These are phyloP conservation scores for Cadophora luteo-olivacea DNA, from an alignment of 2,329 filamentous ascomycete genomes.

Conservation along the genomic window DNA sequence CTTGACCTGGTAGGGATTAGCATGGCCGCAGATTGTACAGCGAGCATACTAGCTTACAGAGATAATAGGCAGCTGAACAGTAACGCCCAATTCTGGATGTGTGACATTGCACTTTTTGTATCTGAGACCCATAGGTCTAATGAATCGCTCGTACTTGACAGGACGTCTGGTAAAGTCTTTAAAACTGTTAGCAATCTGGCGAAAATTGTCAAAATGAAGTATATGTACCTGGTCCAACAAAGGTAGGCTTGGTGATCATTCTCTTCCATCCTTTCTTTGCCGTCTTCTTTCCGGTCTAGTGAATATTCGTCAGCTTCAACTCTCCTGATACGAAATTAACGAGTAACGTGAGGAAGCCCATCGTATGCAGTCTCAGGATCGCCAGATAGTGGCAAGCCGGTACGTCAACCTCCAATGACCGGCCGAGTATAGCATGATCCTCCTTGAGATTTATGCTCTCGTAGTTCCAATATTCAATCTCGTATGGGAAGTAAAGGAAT, in stretches of 20 bases:
- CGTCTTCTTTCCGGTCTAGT: constrained; percentile 92
- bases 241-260: constrained; percentile 77
- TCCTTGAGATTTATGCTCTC: too few species aligned
- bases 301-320: background rate
- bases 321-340: too few species aligned
- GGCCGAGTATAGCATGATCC: too few species aligned
- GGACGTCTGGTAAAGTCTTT: constrained; percentile 85
- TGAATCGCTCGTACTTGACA: constrained; percentile 75
- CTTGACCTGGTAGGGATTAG: constrained; percentile 51
- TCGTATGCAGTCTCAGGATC: background rate
- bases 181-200: background rate
- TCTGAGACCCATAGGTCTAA: constrained; percentile 76
- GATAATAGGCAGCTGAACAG: constrained; percentile 82
- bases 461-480: too few species aligned
- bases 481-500: background rate
- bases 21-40: background rate
- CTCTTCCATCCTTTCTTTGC: constrained; percentile 74
- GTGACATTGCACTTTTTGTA: constrained; percentile 68
- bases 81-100: constrained; percentile 62
- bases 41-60: constrained; percentile 49
- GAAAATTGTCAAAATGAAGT: too few species aligned
- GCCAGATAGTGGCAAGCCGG: background rate
- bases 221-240: constrained; percentile 78
- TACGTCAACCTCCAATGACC: background rate
- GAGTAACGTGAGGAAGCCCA: background rate